phyloP scores from a whole-genome alignment of 2,329 filamentous ascomycete genomes.

The Penicillium polonicum region DNA sequence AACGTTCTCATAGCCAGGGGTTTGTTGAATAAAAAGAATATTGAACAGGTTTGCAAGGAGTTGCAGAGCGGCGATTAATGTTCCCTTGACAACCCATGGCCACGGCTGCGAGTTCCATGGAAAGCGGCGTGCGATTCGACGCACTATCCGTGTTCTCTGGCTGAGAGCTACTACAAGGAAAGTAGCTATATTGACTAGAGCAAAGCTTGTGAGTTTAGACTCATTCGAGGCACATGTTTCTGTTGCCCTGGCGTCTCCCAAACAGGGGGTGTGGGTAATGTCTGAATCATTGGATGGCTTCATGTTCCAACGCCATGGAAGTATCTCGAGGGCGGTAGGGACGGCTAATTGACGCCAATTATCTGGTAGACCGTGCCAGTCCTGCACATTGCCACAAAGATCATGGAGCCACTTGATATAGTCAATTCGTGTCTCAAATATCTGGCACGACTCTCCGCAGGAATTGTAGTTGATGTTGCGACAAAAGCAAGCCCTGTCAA shows the following conservation, averaged over 20 bases:
- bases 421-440: background rate
- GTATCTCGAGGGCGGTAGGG: background rate
- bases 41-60: background rate
- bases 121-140: background rate
- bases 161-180: background rate
- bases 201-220: background rate
- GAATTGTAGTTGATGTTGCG: background rate
- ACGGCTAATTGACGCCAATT: background rate
- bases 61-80: background rate
- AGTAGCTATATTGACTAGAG: conserved; percentile 1
- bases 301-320: background rate
- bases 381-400: background rate
- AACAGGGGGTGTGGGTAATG: background rate
- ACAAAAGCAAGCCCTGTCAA: background rate
- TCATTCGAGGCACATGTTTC: background rate
- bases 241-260: background rate
- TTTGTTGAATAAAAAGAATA: background rate
- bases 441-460: background rate
- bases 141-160: background rate
- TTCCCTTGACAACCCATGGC: background rate
- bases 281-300: background rate
- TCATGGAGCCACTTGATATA: background rate
- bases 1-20: background rate
- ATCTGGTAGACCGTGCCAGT: background rate
- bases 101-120: background rate